A percentile compares a stretch with the other conserved stretches of the same genome.
phyloP scores from a whole-genome alignment of 2,329 filamentous ascomycete genomes.

The Neonectria punicea region DNA sequence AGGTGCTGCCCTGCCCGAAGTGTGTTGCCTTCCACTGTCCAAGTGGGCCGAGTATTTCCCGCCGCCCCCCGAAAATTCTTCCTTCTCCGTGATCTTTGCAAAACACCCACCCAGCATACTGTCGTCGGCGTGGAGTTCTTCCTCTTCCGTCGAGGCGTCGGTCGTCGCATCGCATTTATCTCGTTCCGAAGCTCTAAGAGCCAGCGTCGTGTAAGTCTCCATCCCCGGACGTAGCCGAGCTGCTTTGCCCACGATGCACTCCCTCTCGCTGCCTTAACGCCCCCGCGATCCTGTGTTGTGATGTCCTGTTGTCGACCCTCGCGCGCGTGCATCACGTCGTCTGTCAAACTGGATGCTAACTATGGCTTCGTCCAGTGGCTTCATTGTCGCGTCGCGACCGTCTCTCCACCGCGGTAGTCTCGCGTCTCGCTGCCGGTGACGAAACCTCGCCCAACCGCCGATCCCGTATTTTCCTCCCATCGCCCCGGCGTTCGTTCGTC shows the following conservation, averaged over 20 bases:
- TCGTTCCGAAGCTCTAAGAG: slow-evolving; percentile 53
- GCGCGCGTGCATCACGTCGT: slow-evolving; percentile 28
- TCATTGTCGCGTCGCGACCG: slow-evolving; percentile 40
- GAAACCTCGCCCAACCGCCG: slow-evolving; percentile 4
- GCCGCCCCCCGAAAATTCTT: slow-evolving; percentile 48
- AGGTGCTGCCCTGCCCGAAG: no score
- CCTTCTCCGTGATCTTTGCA: slow-evolving; percentile 48
- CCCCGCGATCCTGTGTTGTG: slow-evolving; percentile 25
- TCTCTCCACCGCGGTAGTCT: slow-evolving; percentile 31
- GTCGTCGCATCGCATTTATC: slow-evolving; percentile 56
- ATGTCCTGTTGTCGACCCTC: slow-evolving; percentile 25
- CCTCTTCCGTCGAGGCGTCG: slow-evolving; percentile 56
- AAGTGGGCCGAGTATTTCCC: slow-evolving; percentile 38
- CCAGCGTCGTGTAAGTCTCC: slow-evolving; percentile 49
- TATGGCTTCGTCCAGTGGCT: slow-evolving; percentile 41
- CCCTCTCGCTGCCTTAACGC: slow-evolving; percentile 22
- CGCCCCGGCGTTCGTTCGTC: slow-evolving; percentile 18
- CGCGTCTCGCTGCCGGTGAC: slow-evolving; percentile 29
- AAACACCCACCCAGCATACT: slow-evolving; percentile 48
- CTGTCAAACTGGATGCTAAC: slow-evolving; percentile 40
- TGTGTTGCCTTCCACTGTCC: no score
- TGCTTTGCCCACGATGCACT: slow-evolving; percentile 24
- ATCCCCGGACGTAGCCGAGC: slow-evolving; percentile 33
- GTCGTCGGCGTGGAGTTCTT: slow-evolving; percentile 56
- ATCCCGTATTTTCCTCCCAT: slow-evolving; percentile 16